Evolutionary conservation across 176 grass and related monocot species (phyloP).

Genomic region (Oryza punctata): DNA sequence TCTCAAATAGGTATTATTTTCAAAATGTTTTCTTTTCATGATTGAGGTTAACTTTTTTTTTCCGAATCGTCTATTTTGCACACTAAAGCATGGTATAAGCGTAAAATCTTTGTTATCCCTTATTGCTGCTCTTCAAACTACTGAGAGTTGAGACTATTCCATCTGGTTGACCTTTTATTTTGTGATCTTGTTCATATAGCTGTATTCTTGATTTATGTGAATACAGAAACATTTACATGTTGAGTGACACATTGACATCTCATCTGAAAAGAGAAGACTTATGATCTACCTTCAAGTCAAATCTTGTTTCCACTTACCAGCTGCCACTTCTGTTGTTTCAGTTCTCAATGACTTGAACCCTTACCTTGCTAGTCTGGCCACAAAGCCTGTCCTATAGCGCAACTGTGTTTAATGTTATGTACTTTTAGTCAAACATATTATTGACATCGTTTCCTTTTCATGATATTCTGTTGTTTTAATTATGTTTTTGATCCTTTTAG

Average conservation of each 20-base stretch:
- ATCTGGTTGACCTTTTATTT: background rate
- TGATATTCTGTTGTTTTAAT: constrained; percentile 5
- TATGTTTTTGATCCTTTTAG: constrained; percentile 39
- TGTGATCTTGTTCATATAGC: background rate
- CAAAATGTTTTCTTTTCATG: background rate
- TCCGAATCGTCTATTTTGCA: background rate
- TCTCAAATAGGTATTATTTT: background rate
- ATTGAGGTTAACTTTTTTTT: constrained; percentile 1
- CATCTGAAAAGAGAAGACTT: background rate
- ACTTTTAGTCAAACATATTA: background rate
- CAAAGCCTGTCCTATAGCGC: background rate
- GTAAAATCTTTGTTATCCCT: background rate
- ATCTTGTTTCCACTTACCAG: background rate
- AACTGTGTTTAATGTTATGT: background rate
- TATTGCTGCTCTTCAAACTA: background rate
- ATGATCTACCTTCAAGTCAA: background rate
- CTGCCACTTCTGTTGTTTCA: background rate
- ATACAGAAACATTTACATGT: background rate
- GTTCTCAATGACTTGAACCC: background rate
- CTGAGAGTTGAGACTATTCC: background rate
- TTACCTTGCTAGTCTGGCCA: background rate
- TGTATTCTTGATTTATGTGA: background rate
- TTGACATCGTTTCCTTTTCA: background rate
- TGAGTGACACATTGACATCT: background rate
- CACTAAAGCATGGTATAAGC: background rate